phyloP scores from a whole-genome alignment of 2,329 filamentous ascomycete genomes.

The Colletotrichum melonis region DNA sequence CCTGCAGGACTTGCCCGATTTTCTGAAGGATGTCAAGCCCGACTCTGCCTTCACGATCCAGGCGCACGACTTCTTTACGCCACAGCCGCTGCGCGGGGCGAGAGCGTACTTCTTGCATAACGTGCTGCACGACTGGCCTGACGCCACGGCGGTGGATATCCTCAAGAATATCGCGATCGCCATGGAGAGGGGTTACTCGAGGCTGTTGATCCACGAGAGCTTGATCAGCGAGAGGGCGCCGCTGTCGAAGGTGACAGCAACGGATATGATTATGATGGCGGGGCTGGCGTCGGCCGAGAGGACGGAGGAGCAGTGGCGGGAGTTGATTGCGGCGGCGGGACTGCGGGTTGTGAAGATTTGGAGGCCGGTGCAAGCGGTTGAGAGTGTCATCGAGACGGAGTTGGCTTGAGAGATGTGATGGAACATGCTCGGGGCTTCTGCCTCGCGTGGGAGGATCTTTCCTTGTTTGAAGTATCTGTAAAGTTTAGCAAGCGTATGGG shows the following conservation, averaged over 20 bases:
- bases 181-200: slow-evolving; percentile 48
- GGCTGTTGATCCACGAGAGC: slow-evolving; percentile 50
- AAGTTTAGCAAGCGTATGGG: neutral
- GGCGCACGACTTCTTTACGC: slow-evolving; percentile 51
- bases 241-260: slow-evolving; percentile 43
- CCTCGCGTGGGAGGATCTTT: neutral
- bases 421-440: neutral
- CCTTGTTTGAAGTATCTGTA: neutral
- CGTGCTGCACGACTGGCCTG: slow-evolving; percentile 41
- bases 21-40: slow-evolving; percentile 42
- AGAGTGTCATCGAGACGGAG: slow-evolving; percentile 45
- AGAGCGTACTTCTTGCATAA: slow-evolving; percentile 43
- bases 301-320: slow-evolving; percentile 45
- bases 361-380: slow-evolving; percentile 41
- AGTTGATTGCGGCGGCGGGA: slow-evolving; percentile 40
- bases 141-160: slow-evolving; percentile 37
- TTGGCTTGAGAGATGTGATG: slow-evolving; percentile 15
- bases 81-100: slow-evolving; percentile 53
- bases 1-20: slow-evolving; percentile 47
- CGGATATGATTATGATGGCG: slow-evolving; percentile 50
- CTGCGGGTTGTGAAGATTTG: slow-evolving; percentile 46
- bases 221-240: slow-evolving; percentile 45
- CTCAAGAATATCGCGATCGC: slow-evolving; percentile 19
- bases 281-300: slow-evolving; percentile 45
- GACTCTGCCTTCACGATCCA: slow-evolving; percentile 42